Conservation (phyloP, 306 rosid species). For the Trifolium pratense region DNA sequence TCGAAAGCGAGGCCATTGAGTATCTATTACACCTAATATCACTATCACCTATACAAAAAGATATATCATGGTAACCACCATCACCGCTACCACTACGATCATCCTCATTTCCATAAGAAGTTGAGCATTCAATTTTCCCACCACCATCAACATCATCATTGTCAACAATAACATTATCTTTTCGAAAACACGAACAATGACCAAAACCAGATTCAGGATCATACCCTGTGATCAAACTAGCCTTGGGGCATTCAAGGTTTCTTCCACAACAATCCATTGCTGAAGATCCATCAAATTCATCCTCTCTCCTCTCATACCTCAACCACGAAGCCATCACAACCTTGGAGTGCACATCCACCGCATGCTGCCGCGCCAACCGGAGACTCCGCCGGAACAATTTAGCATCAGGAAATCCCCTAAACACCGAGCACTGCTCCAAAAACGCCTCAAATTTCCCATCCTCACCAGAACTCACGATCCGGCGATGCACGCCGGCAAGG, state of each 20-base stretch:
- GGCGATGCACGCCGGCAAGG: constrained; percentile 55
- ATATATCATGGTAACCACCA: constrained; percentile 49
- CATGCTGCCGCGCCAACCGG: constrained; percentile 71
- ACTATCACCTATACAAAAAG: constrained; percentile 64
- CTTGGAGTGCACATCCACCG: constrained; percentile 69
- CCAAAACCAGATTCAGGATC: constrained; percentile 66
- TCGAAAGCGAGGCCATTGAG: constrained; percentile 66
- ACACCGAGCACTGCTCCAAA: constrained; percentile 65
- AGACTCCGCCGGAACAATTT: constrained; percentile 75
- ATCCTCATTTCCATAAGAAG: constrained; percentile 55
- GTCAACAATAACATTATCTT: neutral
- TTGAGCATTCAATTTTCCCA: constrained; percentile 54
- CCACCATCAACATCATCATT: neutral
- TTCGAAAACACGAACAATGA: constrained; percentile 39
- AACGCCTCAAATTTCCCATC: constrained; percentile 53
- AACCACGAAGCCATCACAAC: constrained; percentile 75
- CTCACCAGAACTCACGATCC: constrained; percentile 52
- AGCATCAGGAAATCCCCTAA: constrained; percentile 57
- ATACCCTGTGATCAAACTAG: constrained; percentile 67
- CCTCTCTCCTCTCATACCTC: constrained; percentile 80
- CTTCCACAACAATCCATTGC: constrained; percentile 74
- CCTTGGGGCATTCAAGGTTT: constrained; percentile 73
- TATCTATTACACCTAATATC: constrained; percentile 70
- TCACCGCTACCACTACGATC: neutral
- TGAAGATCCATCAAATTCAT: constrained; percentile 65